A percentile compares a stretch with the other conserved stretches of the same genome.
phyloP scores from a whole-genome alignment of 331 rosid genomes.

The Malus hybrid region DNA sequence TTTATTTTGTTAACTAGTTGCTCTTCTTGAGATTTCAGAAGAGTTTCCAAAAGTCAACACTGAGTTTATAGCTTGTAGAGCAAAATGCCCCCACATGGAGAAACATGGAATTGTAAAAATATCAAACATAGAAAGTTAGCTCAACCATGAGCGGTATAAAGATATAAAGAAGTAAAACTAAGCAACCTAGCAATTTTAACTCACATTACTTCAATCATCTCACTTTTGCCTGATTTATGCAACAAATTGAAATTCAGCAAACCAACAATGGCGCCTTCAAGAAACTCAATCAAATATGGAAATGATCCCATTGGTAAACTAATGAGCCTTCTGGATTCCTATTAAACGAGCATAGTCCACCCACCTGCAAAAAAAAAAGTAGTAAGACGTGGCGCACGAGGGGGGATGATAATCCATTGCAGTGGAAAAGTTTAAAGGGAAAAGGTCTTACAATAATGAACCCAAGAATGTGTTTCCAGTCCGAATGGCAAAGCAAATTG shows the following conservation, averaged over 20 bases:
- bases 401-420: neutral
- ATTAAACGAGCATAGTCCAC: constrained; percentile 94
- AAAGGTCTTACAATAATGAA: constrained; percentile 67
- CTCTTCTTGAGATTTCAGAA: neutral
- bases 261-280: constrained; percentile 1
- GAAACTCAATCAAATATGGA: neutral
- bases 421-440: neutral
- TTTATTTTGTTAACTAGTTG: neutral
- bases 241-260: constrained; percentile 1
- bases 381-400: constrained; percentile 13
- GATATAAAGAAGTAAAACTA: constrained; percentile 13
- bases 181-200: constrained; percentile 20
- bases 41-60: too few relatives aligned
- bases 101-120: neutral
- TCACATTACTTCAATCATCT: neutral
- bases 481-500: constrained; percentile 70
- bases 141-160: constrained; percentile 15
- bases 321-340: constrained; percentile 52
- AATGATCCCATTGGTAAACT: neutral
- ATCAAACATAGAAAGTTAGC: neutral
- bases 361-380: constrained; percentile 54
- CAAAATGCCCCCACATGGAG: too few relatives aligned
- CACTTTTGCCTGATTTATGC: constrained; percentile 14
- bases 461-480: constrained; percentile 96
- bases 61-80: too few relatives aligned